These are phyloP conservation scores for Lactarius pseudohatsudake DNA, from an alignment of 768 basidiomycete genomes.

Conservation along the genomic window DNA sequence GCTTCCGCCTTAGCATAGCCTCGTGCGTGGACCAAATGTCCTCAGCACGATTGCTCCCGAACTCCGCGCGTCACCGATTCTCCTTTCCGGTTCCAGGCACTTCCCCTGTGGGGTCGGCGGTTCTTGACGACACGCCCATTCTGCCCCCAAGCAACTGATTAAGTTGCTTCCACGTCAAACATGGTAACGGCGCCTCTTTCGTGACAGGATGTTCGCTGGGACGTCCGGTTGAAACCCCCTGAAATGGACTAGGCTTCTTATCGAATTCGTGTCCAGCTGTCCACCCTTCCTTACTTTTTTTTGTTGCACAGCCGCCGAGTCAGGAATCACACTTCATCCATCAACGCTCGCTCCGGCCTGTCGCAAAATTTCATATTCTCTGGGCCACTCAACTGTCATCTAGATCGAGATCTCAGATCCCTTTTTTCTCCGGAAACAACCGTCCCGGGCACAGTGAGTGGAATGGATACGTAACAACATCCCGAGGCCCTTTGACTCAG, in stretches of 20 bases:
- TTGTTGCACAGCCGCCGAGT: constrained; percentile 25
- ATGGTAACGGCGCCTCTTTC: constrained; percentile 20
- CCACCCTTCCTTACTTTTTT: constrained; percentile 14
- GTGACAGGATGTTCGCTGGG: constrained; percentile 18
- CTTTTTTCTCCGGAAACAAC: constrained; percentile 22
- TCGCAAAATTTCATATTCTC: constrained; percentile 25
- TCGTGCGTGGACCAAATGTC: constrained; percentile 22
- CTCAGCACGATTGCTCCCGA: constrained; percentile 23
- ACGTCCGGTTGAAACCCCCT: constrained; percentile 10
- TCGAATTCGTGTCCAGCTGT: constrained; percentile 23
- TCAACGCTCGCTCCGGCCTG: constrained; percentile 17
- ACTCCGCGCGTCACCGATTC: constrained; percentile 28
- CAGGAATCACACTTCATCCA: constrained; percentile 21
- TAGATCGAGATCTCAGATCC: constrained; percentile 24
- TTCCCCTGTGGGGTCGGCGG: constrained; percentile 30
- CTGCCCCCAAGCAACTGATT: constrained; percentile 24
- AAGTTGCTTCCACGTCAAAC: constrained; percentile 29
- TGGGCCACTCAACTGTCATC: constrained; percentile 23
- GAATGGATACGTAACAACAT: constrained; percentile 21
- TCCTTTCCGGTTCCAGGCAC: constrained; percentile 26
- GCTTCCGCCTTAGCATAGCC: constrained; percentile 29
- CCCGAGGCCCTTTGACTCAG: constrained; percentile 15
- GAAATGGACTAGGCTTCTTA: constrained; percentile 22
- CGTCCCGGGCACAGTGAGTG: constrained; percentile 19
- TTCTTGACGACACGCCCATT: constrained; percentile 27